These are phyloP conservation scores for Triticum aestivum DNA, from an alignment of 176 grass and related monocot genomes.

Conservation along the genomic window IWGSC_CS_RefSeq_v2.1 NC_057803.1:51134186-51134685, in stretches of 20 bases:
- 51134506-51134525: background rate
- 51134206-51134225: background rate
- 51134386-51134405: background rate
- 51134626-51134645: background rate
- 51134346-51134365: no score
- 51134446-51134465: background rate
- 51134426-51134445: no score
- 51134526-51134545: background rate
- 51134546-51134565: background rate
- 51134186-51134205: conserved; percentile 13
- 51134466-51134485: background rate
- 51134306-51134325: background rate
- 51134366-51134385: background rate
- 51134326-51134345: background rate
- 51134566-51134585: no score
- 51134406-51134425: background rate
- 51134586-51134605: background rate
- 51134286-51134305: background rate
- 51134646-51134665: background rate
- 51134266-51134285: background rate
- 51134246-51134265: background rate
- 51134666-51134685: background rate
- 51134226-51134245: background rate
- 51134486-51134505: background rate
- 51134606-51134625: background rate